Conservation (phyloP, 352 stramenopile species). For the Peronospora belbahrii region DNA sequence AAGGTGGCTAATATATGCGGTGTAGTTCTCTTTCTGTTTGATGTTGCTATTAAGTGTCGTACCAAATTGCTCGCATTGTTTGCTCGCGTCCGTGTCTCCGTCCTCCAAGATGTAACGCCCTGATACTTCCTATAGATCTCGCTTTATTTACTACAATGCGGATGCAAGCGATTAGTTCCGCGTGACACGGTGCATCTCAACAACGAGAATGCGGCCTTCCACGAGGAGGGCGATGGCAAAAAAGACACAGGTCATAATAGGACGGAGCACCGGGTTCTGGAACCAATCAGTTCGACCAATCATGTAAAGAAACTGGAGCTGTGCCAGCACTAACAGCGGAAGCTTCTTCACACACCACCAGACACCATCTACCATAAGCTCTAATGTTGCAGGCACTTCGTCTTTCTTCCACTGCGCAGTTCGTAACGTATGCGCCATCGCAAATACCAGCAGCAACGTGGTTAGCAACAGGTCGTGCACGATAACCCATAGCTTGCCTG, state of each 20-base stretch:
- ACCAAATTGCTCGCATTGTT: constrained; percentile 12
- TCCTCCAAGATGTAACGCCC: neutral
- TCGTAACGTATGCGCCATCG: constrained; percentile 56
- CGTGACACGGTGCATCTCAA: constrained; percentile 50
- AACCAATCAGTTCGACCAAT: constrained; percentile 62
- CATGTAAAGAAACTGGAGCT: constrained; percentile 53
- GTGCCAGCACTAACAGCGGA: constrained; percentile 36
- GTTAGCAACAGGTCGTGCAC: constrained; percentile 50
- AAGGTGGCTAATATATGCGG: constrained; percentile 18
- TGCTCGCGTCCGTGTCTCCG: constrained; percentile 15
- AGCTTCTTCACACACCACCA: constrained; percentile 44
- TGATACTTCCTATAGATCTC: constrained; percentile 4
- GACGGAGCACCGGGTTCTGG: constrained; percentile 67
- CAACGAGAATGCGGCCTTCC: constrained; percentile 45
- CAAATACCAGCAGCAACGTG: constrained; percentile 58
- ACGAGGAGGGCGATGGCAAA: constrained; percentile 29
- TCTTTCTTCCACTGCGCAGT: constrained; percentile 62
- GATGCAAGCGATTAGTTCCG: constrained; percentile 23
- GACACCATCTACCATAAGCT: constrained; percentile 45
- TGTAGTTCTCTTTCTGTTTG: constrained; percentile 21
- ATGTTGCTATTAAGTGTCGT: constrained; percentile 8
- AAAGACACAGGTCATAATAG: constrained; percentile 52
- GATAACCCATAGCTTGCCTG: constrained; percentile 55
- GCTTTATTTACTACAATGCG: constrained; percentile 1
- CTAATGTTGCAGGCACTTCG: constrained; percentile 45